Conservation (phyloP, 1,284 basidiomycete genomes). For the Apiotrichum mycotoxinovorans region DNA sequence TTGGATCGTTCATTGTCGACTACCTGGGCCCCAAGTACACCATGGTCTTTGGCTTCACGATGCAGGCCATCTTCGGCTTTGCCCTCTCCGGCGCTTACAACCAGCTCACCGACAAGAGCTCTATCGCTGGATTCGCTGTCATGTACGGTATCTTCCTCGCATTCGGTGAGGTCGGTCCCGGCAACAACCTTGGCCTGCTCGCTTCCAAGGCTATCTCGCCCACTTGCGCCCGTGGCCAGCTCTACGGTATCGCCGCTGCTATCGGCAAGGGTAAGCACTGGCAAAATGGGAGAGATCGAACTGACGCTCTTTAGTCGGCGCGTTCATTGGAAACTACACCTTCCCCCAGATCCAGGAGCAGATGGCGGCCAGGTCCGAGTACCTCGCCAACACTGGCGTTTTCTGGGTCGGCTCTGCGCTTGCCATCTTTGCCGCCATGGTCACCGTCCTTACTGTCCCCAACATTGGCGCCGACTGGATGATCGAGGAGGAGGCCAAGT, state of each 20-base stretch:
- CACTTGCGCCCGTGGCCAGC: conserved; percentile 78
- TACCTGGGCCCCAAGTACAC: conserved; percentile 54
- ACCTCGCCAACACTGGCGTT: conserved; percentile 42
- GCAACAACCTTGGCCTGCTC: conserved; percentile 73
- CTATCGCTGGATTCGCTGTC: conserved; percentile 72
- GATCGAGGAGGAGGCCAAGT: conserved; percentile 70
- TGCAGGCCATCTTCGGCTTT: conserved; percentile 75
- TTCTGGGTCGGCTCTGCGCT: conserved; percentile 56
- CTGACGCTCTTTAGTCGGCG: too few relatives aligned
- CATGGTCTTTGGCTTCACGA: conserved; percentile 69
- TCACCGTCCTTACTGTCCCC: conserved; percentile 70
- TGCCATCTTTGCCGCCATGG: conserved; percentile 69
- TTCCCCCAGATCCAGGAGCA: conserved; percentile 65
- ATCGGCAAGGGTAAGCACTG: conserved; percentile 66
- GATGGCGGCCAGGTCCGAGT: conserved; percentile 21
- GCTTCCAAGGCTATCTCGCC: conserved; percentile 72
- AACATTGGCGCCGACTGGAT: conserved; percentile 75
- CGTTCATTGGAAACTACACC: conserved; percentile 72
- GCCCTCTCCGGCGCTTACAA: conserved; percentile 77
- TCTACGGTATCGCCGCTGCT: conserved; percentile 80
- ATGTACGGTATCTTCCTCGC: conserved; percentile 87
- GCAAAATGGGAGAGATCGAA: too few relatives aligned
- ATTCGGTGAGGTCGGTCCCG: conserved; percentile 67
- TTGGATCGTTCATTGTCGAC: conserved; percentile 40
- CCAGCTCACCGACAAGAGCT: conserved; percentile 26